Evolutionary conservation across 805 yeast species (phyloP).

Genomic region (Candida nanaspora): DNA sequence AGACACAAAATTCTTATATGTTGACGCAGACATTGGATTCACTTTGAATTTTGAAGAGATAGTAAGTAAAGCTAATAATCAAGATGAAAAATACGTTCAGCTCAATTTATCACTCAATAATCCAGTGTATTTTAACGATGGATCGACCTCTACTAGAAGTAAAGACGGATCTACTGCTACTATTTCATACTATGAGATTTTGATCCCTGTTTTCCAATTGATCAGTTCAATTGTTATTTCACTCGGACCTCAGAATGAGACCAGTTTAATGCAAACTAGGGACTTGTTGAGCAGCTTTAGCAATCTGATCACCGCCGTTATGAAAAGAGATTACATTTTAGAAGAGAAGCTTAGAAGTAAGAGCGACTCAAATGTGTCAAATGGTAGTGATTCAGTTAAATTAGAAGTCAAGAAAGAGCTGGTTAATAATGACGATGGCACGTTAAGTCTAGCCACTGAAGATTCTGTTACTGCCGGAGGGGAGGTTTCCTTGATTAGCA

Average conservation of each 20-base stretch:
- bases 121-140: constrained; percentile 32
- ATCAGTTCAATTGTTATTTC: constrained; percentile 61
- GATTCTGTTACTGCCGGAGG: too few relatives aligned
- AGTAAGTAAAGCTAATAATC: constrained; percentile 6
- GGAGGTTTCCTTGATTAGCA: too few relatives aligned
- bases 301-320: constrained; percentile 46
- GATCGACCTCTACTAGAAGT: constrained; percentile 4
- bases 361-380: too few relatives aligned
- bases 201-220: constrained; percentile 70
- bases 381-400: constrained; percentile 1
- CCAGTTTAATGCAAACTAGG: constrained; percentile 46
- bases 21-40: constrained; percentile 79
- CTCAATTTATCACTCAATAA: constrained; percentile 46
- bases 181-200: constrained; percentile 57
- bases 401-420: too few relatives aligned
- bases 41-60: constrained; percentile 18
- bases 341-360: constrained; percentile 7
- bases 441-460: too few relatives aligned
- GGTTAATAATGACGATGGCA: too few relatives aligned
- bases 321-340: constrained; percentile 23
- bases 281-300: constrained; percentile 44
- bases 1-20: constrained; percentile 45
- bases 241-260: constrained; percentile 68
- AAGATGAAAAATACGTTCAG: constrained; percentile 25
- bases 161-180: constrained; percentile 3